Evolutionary conservation across 306 rosid species (phyloP), one percentile per base, ranked within the genome.

Genomic region (Alnus rubra): DNA sequence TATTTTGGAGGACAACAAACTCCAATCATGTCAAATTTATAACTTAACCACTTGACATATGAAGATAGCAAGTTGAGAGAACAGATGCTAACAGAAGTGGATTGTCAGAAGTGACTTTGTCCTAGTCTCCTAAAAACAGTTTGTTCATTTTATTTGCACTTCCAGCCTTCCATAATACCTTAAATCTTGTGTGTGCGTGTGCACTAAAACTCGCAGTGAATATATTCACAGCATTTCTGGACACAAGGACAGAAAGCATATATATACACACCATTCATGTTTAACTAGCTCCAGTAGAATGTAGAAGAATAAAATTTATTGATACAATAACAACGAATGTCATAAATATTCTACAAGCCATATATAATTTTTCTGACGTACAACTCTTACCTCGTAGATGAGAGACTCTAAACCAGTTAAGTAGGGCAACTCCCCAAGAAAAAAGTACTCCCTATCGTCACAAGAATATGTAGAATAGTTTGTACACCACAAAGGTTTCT

Each of bases 401-500:
- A 93, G 86, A 77, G 91, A 88, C 79, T 88, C 97, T 18, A 54
- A 73, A 76, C 85, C 82, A 75, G 92, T 90, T 69, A 95, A 86
- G 84, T 93, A 95, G 1, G 99, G 99, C 87, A 95, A 83, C 74
- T 95, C 81, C 73, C 99, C 99, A 73, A 95, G 94, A 88, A 69
- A 95, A 88, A 71, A 95, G 91, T 91, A 90, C 42, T 90, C 99
- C 76, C 98, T 91, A 76, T 93, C 88, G 1, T 83, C 78, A 78
- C 99, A 93, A 80, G 97, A 78, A 80, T 84, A 65, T 2, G 79
- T 49, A 42, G 83, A 58, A 73, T 75, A 73, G 55, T 76, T 93
- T 74, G 81, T 83, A 81, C 99, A 95, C 99, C 99, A 95, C 59
- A 92, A 82, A 68, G 99, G 99, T 86, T 87, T 89, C 99, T 95